phyloP scores from a whole-genome alignment of 768 basidiomycete species.

The Chiua virens region DNA sequence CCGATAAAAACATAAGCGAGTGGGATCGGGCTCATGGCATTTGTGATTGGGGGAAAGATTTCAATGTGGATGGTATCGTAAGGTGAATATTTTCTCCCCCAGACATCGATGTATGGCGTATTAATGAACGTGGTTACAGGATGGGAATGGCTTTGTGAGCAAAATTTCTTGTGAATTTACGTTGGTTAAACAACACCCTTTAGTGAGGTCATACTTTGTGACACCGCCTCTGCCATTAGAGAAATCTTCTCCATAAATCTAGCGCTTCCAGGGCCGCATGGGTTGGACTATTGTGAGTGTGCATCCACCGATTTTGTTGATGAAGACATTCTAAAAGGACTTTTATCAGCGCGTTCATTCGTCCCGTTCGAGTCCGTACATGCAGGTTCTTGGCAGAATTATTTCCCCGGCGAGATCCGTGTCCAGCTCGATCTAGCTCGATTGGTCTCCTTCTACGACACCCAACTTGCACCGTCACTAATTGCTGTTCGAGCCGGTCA shows the following conservation, averaged over 20 bases:
- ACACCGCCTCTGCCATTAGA: constrained; percentile 42
- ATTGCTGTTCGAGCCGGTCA: constrained; percentile 6
- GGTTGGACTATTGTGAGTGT: too few species aligned
- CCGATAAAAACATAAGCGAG: constrained; percentile 22
- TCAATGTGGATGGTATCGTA: constrained; percentile 35
- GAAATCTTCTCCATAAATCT: constrained; percentile 41
- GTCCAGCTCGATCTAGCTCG: constrained; percentile 9
- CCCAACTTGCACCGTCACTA: not conserved
- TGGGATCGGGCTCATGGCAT: constrained; percentile 24
- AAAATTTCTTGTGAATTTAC: constrained; percentile 14
- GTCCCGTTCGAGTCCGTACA: constrained; percentile 8
- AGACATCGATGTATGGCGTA: too few species aligned
- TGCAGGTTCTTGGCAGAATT: constrained; percentile 6
- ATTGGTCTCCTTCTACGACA: too few species aligned
- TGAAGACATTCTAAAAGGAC: not conserved
- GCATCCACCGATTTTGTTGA: not conserved
- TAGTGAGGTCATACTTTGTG: constrained; percentile 51
- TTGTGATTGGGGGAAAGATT: constrained; percentile 32
- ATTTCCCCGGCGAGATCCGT: constrained; percentile 22
- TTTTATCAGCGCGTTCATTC: not conserved
- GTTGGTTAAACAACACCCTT: not conserved
- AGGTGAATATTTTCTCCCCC: constrained; percentile 16
- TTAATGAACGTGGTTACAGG: constrained; percentile 26
- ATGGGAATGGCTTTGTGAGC: constrained; percentile 53
- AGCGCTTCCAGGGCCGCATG: not conserved